Base-by-base conservation (phyloP, 148 eudicot species). In the Rhododendron mucronatum region DNA sequence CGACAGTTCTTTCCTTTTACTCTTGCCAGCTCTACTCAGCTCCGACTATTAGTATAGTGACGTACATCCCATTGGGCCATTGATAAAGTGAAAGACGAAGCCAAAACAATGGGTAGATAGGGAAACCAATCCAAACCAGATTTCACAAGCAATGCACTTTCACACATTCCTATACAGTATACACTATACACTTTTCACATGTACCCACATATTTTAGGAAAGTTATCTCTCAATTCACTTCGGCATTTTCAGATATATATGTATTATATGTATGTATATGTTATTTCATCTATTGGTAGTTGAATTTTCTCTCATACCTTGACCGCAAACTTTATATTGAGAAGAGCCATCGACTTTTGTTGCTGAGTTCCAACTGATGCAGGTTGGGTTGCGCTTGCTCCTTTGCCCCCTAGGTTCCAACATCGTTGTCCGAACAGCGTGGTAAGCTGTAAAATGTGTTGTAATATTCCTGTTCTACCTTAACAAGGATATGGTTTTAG, bases 301-400 rank as follows among this genome's bases (percentile, higher is more conserved):
- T 14, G 44, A 50, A 80, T 18, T 28, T 7, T n/a, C 39, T 39
- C 12, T 48, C 37, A 26, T 50, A n/a, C 51, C 82, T 26, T 79
- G 51, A n/a, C 57, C 12, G 5, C 35, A 26, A 80, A 50, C 21
- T 16, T 53, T 33, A 11, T 82, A 82, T 53, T 14, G 69, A 37
- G 69, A 81, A 33, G 44, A 73, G 3, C 51, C 63, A 84, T 84
- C 0, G 10, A 50, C 8, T 55, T 78, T 26, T 86, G 69, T 55
- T 82, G 5, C 78, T 44, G 44, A 18, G 30, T 57, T 80, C 44
- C 48, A 45, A 39, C 55, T 12, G 23, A 73, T 93, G 91, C 92
- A 96, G 98, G 94, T 89, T 67, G 98, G 99, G 85, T 86, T 96
- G 90, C 92, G 90, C 69, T 89, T 96, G 91, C 98, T 96, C 85